Evolutionary conservation across 2,329 filamentous ascomycete species (phyloP).

Genomic region (Apiospora saccharicola): DNA sequence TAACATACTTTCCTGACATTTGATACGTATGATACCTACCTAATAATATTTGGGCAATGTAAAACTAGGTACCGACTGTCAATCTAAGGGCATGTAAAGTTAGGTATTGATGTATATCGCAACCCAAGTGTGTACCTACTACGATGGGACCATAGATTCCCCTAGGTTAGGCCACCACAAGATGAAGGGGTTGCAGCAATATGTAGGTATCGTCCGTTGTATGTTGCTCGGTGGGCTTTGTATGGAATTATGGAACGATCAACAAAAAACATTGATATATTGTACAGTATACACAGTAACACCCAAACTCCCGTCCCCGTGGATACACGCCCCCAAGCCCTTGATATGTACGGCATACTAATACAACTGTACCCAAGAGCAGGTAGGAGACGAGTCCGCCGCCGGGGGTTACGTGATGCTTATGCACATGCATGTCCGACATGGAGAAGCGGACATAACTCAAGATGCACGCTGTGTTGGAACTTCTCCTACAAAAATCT

Average conservation of each 20-base stretch:
- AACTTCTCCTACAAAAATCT: background rate
- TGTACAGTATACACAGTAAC: slow-evolving; percentile 9
- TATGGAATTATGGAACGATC: slow-evolving; percentile 20
- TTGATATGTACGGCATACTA: background rate
- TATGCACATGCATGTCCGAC: background rate
- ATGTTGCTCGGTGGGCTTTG: slow-evolving; percentile 16
- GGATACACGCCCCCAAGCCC: no score
- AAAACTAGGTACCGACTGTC: background rate
- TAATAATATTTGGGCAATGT: no score
- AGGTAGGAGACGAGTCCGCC: background rate
- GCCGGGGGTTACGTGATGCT: background rate
- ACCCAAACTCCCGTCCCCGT: background rate
- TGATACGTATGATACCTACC: no score
- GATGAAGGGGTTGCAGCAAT: background rate
- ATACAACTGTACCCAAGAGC: background rate
- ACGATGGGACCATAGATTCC: slow-evolving; percentile 10
- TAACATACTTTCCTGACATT: no score
- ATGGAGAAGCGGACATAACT: background rate
- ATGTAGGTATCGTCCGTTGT: slow-evolving; percentile 10
- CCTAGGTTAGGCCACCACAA: slow-evolving; percentile 18
- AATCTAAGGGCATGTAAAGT: background rate
- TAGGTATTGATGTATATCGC: background rate
- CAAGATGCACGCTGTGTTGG: background rate
- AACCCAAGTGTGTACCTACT: background rate
- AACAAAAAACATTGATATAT: slow-evolving; percentile 10